phyloP scores from a whole-genome alignment of 1,139 yeast genomes.

The Geotrichum citri-aurantii region DNA sequence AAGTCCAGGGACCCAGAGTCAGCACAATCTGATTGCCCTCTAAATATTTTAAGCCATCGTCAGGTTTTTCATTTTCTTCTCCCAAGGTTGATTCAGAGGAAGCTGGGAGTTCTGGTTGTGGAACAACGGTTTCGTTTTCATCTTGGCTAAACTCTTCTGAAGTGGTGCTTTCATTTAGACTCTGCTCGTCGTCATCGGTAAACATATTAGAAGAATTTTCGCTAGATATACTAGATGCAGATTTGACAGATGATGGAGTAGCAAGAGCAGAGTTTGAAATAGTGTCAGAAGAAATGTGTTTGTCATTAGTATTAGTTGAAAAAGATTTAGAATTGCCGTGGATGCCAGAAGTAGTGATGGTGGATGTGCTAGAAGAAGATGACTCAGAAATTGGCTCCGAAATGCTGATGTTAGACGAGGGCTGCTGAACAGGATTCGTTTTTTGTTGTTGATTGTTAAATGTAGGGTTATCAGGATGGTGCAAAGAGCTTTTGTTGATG shows the following conservation, averaged over 20 bases:
- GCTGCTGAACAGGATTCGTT: not conserved
- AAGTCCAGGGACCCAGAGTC: conserved; percentile 95
- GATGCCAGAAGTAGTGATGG: not conserved
- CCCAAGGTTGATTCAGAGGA: not conserved
- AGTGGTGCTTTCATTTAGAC: conserved; percentile 15
- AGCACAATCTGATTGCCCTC: conserved; percentile 70
- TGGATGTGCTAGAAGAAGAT: not conserved
- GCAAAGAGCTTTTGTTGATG: conserved; percentile 18
- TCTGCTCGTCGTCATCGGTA: conserved; percentile 16
- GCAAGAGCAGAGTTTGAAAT: conserved; percentile 8
- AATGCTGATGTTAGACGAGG: not conserved
- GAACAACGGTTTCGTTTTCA: not conserved
- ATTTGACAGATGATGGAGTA: conserved; percentile 6
- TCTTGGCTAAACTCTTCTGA: conserved; percentile 12
- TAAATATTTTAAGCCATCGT: conserved; percentile 29
- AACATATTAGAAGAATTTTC: conserved; percentile 13
- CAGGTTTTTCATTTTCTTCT: not conserved
- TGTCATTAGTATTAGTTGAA: not conserved
- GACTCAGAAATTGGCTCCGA: not conserved
- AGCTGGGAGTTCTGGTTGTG: not conserved
- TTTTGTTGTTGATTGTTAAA: conserved; percentile 9
- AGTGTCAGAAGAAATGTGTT: not conserved
- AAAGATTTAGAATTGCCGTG: not conserved
- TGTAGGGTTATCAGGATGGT: conserved; percentile 19
- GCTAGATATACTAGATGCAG: conserved; percentile 17